Base-by-base conservation (phyloP, 1,139 yeast genomes). In the Yarrowia galli region DNA sequence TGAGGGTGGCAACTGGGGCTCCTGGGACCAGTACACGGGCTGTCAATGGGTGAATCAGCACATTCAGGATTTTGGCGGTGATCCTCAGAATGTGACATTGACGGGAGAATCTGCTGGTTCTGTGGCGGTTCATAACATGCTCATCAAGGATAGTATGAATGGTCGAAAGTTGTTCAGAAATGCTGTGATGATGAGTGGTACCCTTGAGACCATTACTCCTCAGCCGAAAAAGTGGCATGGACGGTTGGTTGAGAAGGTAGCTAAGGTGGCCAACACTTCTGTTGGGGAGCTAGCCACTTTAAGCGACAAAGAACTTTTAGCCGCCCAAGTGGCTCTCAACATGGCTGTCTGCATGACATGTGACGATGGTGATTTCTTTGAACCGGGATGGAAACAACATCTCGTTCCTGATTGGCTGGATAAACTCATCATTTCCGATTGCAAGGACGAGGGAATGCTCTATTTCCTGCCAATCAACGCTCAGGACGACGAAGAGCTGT, bases 1-100 rank as follows among this genome's bases (percentile, higher is more conserved):
- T 61, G 6, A 70, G 53, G 68, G 70, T 16, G 68, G 70, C n/a
- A 64, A 72, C 65, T 65, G 67, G 67, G 70, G 68, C 25, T 35
- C 70, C 60, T 54, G 69, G 54, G 69, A 73, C 58, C 69, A 71
- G 46, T 45, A 69, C 48, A 72, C 73, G 6, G 79, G 75, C 5
- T 60, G 75, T 12, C 71, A 74, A 40, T 76, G 79, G 79, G 72
- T 75, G 3, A 69, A 73, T 25, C 72, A 72, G 61, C 73, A 74
- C 68, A 72, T 75, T 64, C 70, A 25, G 1, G 73, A 69, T 3
- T 75, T 76, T 69, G 78, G 79, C 22, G 79, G 79, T 36, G 74
- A 76, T 66, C 71, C 48, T 1, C 35, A 9, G 25, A 58, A 61
- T 16, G 66, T 61, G 22, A 61, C 66, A 1, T 20, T 61, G 18